These are phyloP conservation scores for Wickerhamiella occidentalis DNA, from an alignment of 805 yeast species.

Conservation along the genomic window DNA sequence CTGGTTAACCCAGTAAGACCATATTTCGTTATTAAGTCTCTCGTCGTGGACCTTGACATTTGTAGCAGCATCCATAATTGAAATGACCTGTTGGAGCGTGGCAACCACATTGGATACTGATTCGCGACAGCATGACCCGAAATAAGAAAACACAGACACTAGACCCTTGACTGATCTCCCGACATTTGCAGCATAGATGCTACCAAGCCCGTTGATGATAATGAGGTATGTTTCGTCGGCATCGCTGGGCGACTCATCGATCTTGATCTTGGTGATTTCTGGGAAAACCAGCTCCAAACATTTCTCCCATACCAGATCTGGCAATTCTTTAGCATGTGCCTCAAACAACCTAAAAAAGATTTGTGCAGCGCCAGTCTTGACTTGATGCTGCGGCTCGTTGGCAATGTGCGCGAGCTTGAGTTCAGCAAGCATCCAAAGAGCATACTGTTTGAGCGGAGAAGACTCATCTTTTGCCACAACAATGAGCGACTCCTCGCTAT, in stretches of 20 bases:
- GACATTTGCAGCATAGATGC: constrained; percentile 47
- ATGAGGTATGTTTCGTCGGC: constrained; percentile 53
- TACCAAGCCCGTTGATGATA: constrained; percentile 53
- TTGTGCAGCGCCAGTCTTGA: constrained; percentile 79
- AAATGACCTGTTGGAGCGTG: background rate
- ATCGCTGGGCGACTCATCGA: constrained; percentile 24
- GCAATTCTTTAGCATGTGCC: constrained; percentile 47
- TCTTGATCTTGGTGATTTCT: constrained; percentile 22
- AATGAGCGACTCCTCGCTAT: constrained; percentile 17
- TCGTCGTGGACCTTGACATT: constrained; percentile 11
- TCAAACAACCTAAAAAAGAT: constrained; percentile 75
- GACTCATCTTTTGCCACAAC: constrained; percentile 20
- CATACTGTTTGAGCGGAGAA: constrained; percentile 23
- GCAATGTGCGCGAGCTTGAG: constrained; percentile 51
- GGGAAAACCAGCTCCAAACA: constrained; percentile 53
- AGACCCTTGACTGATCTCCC: constrained; percentile 2
- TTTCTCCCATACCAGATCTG: constrained; percentile 48
- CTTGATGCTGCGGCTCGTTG: constrained; percentile 58
- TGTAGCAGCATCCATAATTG: constrained; percentile 32
- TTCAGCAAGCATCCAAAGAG: constrained; percentile 54
- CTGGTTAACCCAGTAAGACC: constrained; percentile 34
- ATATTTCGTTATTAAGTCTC: constrained; percentile 16
- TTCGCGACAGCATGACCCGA: constrained; percentile 21
- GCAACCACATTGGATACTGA: background rate
- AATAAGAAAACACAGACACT: constrained; percentile 35